Conservation (phyloP, 768 basidiomycete genomes). For the Tricholoma terreum region DNA sequence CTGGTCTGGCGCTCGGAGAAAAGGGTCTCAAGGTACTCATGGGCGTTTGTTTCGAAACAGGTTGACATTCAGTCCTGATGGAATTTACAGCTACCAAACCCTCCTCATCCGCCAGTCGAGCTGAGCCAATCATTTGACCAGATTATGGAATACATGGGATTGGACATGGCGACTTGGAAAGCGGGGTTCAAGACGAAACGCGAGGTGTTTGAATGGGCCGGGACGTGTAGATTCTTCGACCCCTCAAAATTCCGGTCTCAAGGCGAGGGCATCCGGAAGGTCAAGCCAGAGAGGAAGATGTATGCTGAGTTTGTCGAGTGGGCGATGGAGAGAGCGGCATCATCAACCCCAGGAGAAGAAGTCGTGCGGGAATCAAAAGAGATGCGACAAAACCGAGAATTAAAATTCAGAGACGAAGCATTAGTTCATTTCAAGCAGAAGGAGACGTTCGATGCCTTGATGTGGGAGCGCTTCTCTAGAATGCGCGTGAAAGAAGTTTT, state of each 20-base stretch:
- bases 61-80: not conserved
- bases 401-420: conserved; percentile 39
- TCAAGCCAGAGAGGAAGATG: conserved; percentile 49
- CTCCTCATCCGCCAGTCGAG: conserved; percentile 43
- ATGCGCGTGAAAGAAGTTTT: conserved; percentile 42
- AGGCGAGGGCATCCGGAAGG: conserved; percentile 40
- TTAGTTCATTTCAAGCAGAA: conserved; percentile 51
- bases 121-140: conserved; percentile 47
- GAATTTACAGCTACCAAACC: conserved; percentile 33
- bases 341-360: conserved; percentile 10
- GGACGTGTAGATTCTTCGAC: conserved; percentile 51
- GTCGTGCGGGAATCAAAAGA: conserved; percentile 6
- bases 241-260: conserved; percentile 33
- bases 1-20: conserved; percentile 46
- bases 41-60: not conserved
- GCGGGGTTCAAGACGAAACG: conserved; percentile 53
- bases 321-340: conserved; percentile 28
- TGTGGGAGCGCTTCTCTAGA: conserved; percentile 24
- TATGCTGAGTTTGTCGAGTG: conserved; percentile 56
- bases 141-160: conserved; percentile 55
- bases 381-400: conserved; percentile 19
- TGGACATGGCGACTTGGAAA: conserved; percentile 49
- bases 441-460: conserved; percentile 41
- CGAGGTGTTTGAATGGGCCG: conserved; percentile 58
- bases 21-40: conserved; percentile 53